Base-by-base conservation (phyloP, 164 flowering plant species). In the Aristolochia californica region DNA sequence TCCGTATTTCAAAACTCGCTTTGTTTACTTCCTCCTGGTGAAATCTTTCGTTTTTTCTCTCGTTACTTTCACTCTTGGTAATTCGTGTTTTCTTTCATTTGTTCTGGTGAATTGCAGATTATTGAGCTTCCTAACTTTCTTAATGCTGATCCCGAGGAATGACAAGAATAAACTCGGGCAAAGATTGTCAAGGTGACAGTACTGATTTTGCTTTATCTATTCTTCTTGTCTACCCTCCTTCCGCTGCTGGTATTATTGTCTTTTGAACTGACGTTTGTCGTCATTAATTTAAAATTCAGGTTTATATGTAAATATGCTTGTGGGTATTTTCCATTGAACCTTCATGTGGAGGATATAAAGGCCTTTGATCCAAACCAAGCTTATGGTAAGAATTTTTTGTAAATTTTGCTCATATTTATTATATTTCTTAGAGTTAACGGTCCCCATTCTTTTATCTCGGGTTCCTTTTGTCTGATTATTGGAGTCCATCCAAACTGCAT, bases 281-380 rank as follows among this genome's bases (percentile, higher is more conserved):
- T 62, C 48, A 4, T 38, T 48, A 7, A 12, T 27, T 7, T 61
- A 34, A 44, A 52, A 18, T 15, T 22, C 81, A 91, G 97, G 79
- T 91, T 72, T 58, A 77, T 91, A 20, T 82, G 94, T 67, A 81
- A 83, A 76, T 84, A 82, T 64, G 89, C 75, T 20, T 72, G 76
- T 66, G 84, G 83, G 43, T 84, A 88, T 68, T 91, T 88, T 62
- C 97, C 95, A 0, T 54, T 81, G 18, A 78, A 74, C 52, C 73
- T 85, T 21, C 73, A 85, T 64, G 91, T 84, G 21, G 96, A 88
- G 66, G 91, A 86, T 60, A 68, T 80, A 0, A 63, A 78, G 57
- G 86, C 86, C 30, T 88, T 88, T 60, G 74, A 80, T 69, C 83
- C 95, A 5, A 68, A 81, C 62, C 78, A 74, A 45, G 79, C 97